Evolutionary conservation across 73 alveolate species (phyloP).

Genomic region (Paramecium sonneborni): DNA sequence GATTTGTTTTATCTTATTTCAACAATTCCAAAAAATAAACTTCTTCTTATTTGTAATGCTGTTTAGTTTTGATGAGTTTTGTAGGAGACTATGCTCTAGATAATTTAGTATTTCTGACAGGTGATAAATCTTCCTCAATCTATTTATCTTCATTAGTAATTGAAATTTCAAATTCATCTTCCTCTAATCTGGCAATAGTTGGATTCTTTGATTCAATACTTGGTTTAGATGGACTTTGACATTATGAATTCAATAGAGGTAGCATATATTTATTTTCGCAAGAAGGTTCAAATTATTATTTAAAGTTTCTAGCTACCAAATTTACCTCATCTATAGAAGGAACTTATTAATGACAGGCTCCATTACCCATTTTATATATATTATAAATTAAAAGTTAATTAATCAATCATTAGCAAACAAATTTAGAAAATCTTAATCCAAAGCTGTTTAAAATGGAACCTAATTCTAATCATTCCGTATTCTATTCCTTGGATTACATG

Average conservation of each 20-base stretch:
- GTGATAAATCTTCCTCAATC: background rate
- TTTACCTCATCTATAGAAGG: slow-evolving; percentile 25
- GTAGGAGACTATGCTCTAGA: slow-evolving; percentile 34
- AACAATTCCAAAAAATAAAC: background rate
- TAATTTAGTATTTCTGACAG: background rate
- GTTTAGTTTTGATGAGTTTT: background rate
- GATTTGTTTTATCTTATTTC: background rate
- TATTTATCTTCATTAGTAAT: background rate
- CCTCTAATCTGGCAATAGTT: background rate
- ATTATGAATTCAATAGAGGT: background rate
- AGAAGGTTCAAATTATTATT: background rate
- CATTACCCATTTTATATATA: slow-evolving; percentile 20
- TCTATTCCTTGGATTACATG: background rate
- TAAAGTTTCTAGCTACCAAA: background rate
- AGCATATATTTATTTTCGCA: background rate
- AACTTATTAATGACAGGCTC: background rate
- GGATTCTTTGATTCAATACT: background rate
- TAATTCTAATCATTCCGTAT: background rate
- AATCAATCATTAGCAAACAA: background rate
- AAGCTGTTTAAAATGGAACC: slow-evolving; percentile 1
- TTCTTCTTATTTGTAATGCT: background rate
- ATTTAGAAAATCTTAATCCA: background rate
- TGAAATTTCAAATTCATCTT: background rate
- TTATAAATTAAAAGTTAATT: background rate
- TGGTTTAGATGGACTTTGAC: slow-evolving; percentile 26